phyloP scores from a whole-genome alignment of 306 rosid species.

The Begonia peltatifolia region DNA sequence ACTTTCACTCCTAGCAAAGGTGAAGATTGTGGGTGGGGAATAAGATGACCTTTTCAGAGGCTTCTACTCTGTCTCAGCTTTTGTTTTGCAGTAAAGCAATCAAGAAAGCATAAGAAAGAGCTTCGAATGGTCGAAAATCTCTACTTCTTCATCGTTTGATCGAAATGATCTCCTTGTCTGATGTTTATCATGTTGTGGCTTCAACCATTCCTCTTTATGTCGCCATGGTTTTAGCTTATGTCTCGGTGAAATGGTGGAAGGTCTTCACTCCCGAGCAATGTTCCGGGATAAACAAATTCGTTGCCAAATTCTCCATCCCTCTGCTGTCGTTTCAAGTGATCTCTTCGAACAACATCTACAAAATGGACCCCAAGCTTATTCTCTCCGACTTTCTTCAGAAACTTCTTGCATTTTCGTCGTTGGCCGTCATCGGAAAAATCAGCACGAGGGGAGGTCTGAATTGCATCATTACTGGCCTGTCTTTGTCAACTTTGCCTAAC shows the following conservation, averaged over 20 bases:
- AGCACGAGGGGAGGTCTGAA: conserved; percentile 42
- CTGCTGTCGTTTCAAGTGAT: conserved; percentile 73
- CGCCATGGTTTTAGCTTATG: conserved; percentile 71
- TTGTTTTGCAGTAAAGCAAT: conserved; percentile 29
- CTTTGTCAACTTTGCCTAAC: conserved; percentile 69
- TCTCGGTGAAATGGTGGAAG: conserved; percentile 88
- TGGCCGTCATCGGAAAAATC: conserved; percentile 36
- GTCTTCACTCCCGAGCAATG: conserved; percentile 88
- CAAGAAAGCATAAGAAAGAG: conserved; percentile 28
- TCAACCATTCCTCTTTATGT: conserved; percentile 82
- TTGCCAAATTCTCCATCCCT: conserved; percentile 87
- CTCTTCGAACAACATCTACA: conserved; percentile 59
- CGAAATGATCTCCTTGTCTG: conserved; percentile 60
- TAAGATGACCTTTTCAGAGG: conserved; percentile 45
- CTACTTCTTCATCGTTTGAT: conserved; percentile 6
- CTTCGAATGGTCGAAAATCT: conserved; percentile 16
- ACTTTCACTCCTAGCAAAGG: conserved; percentile 2
- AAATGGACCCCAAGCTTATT: conserved; percentile 61
- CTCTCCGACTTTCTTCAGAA: conserved; percentile 61
- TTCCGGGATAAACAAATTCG: conserved; percentile 84
- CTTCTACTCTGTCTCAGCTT: conserved; percentile 15
- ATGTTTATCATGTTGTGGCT: conserved; percentile 63
- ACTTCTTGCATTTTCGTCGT: conserved; percentile 32
- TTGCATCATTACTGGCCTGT: conserved; percentile 55
- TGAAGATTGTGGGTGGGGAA: conserved; percentile 19